Conservation (phyloP, 768 basidiomycete genomes). For the Botryobasidium botryosum region DNA sequence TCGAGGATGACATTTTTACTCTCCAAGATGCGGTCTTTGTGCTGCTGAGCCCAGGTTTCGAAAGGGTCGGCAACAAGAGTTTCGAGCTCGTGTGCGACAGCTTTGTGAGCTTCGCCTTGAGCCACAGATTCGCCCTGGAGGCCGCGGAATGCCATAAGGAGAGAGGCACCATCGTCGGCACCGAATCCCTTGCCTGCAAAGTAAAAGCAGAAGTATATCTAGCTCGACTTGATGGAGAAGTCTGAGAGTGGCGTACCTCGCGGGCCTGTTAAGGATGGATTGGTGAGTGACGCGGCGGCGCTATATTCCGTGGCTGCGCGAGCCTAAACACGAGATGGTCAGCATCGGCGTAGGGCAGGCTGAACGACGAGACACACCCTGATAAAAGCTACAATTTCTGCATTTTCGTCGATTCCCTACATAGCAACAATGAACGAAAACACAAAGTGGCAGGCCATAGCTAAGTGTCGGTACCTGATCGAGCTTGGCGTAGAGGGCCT, state of each 20-base stretch:
- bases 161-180: constrained; percentile 71
- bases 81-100: constrained; percentile 56
- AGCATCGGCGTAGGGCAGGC: too few relatives aligned
- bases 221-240: background rate
- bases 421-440: background rate
- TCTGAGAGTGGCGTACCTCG: constrained; percentile 24
- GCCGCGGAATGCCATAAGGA: constrained; percentile 63
- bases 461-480: constrained; percentile 68
- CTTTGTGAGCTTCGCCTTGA: constrained; percentile 61
- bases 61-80: constrained; percentile 69
- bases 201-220: background rate
- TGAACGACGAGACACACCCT: constrained; percentile 31
- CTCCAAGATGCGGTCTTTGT: constrained; percentile 50
- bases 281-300: constrained; percentile 40
- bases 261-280: constrained; percentile 32
- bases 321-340: constrained; percentile 33
- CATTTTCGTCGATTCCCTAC: constrained; percentile 69
- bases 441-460: constrained; percentile 2
- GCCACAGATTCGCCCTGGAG: constrained; percentile 52
- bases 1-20: constrained; percentile 43
- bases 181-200: constrained; percentile 43
- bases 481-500: constrained; percentile 57
- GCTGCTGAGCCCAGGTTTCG: constrained; percentile 54
- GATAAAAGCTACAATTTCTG: constrained; percentile 69
- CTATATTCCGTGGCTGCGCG: constrained; percentile 54